These are phyloP conservation scores for Aspergillus steynii DNA, from an alignment of 495 filamentous ascomycete species.

Conservation along the genomic window DNA sequence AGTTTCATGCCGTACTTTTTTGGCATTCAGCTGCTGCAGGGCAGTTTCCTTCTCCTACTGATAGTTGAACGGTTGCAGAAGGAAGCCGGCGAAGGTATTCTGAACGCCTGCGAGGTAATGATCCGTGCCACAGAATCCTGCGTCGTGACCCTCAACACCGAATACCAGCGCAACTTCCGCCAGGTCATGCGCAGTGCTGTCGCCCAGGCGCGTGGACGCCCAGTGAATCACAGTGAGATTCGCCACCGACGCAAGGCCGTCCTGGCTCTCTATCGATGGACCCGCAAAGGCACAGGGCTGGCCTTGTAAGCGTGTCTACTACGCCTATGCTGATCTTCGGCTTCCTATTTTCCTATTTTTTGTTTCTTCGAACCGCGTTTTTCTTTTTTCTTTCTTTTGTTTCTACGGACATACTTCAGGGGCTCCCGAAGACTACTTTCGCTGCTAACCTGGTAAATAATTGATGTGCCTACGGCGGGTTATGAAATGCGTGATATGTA, in stretches of 20 bases:
- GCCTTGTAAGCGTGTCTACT: conserved; percentile 53
- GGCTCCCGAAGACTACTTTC: neutral
- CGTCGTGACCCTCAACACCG: conserved; percentile 80
- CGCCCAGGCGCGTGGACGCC: conserved; percentile 71
- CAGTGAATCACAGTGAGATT: conserved; percentile 75
- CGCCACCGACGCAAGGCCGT: conserved; percentile 72
- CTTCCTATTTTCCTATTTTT: neutral
- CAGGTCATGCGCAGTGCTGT: conserved; percentile 82
- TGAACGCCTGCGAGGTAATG: conserved; percentile 83
- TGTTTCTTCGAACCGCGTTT: neutral
- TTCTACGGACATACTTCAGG: neutral
- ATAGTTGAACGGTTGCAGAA: conserved; percentile 82
- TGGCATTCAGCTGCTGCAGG: conserved; percentile 81
- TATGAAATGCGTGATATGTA: neutral
- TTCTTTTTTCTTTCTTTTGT: neutral
- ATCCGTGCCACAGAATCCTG: conserved; percentile 84
- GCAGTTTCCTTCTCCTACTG: conserved; percentile 76
- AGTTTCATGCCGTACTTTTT: conserved; percentile 93
- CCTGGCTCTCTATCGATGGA: conserved; percentile 76
- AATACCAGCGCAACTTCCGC: conserved; percentile 84
- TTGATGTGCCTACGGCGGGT: neutral
- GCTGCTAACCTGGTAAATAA: neutral
- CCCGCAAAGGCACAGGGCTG: conserved; percentile 72
- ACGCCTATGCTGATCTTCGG: neutral
- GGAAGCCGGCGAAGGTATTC: conserved; percentile 75